These are phyloP conservation scores for Catharanthus roseus DNA, from an alignment of 257 asterid genomes.

Conservation along the genomic window DNA sequence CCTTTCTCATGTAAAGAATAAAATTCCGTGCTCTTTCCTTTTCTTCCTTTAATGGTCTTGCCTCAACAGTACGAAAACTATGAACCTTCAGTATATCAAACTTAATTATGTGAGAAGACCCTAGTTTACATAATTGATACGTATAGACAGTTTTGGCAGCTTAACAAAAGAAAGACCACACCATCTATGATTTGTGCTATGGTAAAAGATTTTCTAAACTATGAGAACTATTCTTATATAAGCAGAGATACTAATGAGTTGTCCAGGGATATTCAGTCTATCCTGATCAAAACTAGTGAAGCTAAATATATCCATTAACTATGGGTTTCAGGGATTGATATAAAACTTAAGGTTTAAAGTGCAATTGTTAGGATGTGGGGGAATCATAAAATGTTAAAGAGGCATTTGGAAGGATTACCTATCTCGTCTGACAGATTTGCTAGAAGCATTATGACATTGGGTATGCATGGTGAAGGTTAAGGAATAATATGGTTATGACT, in stretches of 20 bases:
- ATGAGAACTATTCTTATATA: background rate
- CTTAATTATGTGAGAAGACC: background rate
- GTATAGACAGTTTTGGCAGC: background rate
- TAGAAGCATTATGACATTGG: background rate
- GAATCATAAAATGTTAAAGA: background rate
- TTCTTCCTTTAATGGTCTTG: conserved; percentile 1
- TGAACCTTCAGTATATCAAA: background rate
- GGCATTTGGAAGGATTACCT: background rate
- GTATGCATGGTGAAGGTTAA: background rate
- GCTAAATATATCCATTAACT: too few relatives aligned
- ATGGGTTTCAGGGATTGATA: background rate
- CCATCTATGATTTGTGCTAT: background rate
- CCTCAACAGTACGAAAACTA: background rate
- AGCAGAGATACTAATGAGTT: background rate
- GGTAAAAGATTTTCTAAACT: background rate
- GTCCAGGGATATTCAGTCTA: background rate
- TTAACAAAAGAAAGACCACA: background rate
- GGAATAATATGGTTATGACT: background rate
- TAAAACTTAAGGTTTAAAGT: background rate
- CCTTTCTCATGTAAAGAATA: conserved; percentile 23
- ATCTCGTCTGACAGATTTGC: background rate
- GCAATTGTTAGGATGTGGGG: background rate
- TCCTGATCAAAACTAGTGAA: background rate
- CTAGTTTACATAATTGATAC: background rate
- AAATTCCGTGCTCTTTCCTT: conserved; percentile 7